Evolutionary conservation across 306 rosid species (phyloP), one percentile per base, ranked within the genome.

Genomic region (Morella rubra): DNA sequence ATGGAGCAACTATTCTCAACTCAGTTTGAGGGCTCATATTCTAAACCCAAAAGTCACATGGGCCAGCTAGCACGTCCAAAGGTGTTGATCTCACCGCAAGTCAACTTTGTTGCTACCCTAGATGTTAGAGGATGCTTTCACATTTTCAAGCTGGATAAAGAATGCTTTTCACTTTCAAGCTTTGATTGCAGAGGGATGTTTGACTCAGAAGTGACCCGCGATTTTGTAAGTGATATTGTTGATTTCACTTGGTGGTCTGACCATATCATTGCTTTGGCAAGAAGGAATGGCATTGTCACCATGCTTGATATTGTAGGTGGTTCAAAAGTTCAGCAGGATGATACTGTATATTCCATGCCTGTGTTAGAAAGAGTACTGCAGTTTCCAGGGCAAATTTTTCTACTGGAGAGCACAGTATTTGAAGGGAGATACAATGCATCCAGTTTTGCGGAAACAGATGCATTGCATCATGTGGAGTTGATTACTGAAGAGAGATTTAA

Each of bases 241-340:
- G 97, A 95, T 84, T 92, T 95, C 87, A 85, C 89, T 51, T 95
- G 99, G 99, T 92, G 97, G 99, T 84, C 87, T 80, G 93, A 87
- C 80, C 93, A 88, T 80, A 81, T 91, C 83, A 84, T 95, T 80
- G 76, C 92, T 59, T 61, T 82, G 83, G 88, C 89, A 75, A 86
- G 85, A 77, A 87, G 81, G 76, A 76, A 75, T 77, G 96, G 97
- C 14, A 41, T 76, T 82, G 85, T 89, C 75, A 73, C 77, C 83
- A 83, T 95, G 93, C 70, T 95, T 86, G 85, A 95, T 82, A 83
- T 95, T 76, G 86, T 81, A 62, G 84, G 77, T 77, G 93, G 93
- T 80, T 82, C 77, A 86, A 82, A 82, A 81, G 82, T 92, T 79
- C 93, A 77, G 79, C 93, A 88, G 82, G 85, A 82, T 76, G 86